Evolutionary conservation across 1,284 basidiomycete species (phyloP).

Genomic region (Irpex rosettiformis): DNA sequence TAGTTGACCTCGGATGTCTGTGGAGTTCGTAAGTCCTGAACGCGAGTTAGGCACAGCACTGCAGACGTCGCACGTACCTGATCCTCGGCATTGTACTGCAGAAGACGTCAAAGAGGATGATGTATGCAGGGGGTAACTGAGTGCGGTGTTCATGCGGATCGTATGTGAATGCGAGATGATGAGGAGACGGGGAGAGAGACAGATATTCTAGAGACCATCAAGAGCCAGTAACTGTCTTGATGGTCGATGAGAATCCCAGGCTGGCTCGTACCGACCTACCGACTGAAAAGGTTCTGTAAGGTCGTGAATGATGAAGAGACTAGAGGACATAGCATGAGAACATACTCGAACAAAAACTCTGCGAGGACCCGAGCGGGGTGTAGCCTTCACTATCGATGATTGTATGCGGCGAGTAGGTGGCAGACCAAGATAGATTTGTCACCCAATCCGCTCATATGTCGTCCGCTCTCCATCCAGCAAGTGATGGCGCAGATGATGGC

Average conservation of each 20-base stretch:
- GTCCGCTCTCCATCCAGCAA: background rate
- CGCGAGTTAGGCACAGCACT: background rate
- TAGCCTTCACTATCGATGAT: no score
- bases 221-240: no score
- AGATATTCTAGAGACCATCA: no score
- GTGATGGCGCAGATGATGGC: background rate
- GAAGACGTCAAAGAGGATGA: background rate
- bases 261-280: background rate
- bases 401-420: background rate
- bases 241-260: background rate
- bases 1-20: background rate
- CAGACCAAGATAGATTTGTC: background rate
- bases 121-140: background rate
- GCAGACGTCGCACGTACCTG: background rate
- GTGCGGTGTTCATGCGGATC: background rate
- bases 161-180: background rate
- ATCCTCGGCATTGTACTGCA: background rate
- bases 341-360: background rate
- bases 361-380: background rate
- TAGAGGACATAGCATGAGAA: no score
- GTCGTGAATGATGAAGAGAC: background rate
- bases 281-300: background rate
- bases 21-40: no score
- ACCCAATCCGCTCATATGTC: background rate
- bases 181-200: background rate